Percentiles rank a stretch among this genome's conserved stretches.
Evolutionary conservation across 805 yeast genomes (phyloP).

Genomic region (Candida sithepensis): DNA sequence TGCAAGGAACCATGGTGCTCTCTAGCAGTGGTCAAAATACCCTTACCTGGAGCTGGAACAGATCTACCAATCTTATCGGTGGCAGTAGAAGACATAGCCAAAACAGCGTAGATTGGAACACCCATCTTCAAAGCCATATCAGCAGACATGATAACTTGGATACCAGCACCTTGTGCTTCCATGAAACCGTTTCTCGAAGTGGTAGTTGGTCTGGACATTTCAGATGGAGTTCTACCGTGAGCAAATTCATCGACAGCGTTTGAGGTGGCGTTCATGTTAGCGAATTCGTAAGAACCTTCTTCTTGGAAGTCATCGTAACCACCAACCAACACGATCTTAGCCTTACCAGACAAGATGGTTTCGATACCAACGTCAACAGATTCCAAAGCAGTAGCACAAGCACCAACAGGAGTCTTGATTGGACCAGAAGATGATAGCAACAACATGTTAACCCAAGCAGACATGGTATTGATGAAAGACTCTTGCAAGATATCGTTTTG

Average conservation of each 20-base stretch:
- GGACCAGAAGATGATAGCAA: slow-evolving; percentile 97
- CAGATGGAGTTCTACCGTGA: slow-evolving; percentile 96
- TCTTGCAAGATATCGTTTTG: slow-evolving; percentile 98
- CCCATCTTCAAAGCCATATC: slow-evolving; percentile 96
- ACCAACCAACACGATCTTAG: slow-evolving; percentile 95
- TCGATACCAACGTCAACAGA: slow-evolving; percentile 96
- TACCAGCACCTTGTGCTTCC: slow-evolving; percentile 99
- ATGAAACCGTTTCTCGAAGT: slow-evolving; percentile 95
- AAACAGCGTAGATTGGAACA: slow-evolving; percentile 95
- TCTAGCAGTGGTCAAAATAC: slow-evolving; percentile 96
- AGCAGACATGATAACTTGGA: slow-evolving; percentile 94
- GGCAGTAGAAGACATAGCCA: slow-evolving; percentile 94
- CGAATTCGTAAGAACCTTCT: slow-evolving; percentile 97
- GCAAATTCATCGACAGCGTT: slow-evolving; percentile 83
- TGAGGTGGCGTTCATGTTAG: slow-evolving; percentile 98
- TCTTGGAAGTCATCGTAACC: slow-evolving; percentile 99
- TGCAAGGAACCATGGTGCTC: slow-evolving; percentile 82
- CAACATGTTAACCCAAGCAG: slow-evolving; percentile 99
- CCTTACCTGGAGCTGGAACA: slow-evolving; percentile 99
- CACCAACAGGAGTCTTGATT: slow-evolving; percentile 98
- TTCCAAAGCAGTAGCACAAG: slow-evolving; percentile 98
- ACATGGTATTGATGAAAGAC: slow-evolving; percentile 97
- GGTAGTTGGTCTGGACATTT: slow-evolving; percentile 98
- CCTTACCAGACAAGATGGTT: slow-evolving; percentile 88
- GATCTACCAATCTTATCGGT: slow-evolving; percentile 98